Evolutionary conservation across 768 basidiomycete genomes (phyloP).

Genomic region (Tylopilus balloui): DNA sequence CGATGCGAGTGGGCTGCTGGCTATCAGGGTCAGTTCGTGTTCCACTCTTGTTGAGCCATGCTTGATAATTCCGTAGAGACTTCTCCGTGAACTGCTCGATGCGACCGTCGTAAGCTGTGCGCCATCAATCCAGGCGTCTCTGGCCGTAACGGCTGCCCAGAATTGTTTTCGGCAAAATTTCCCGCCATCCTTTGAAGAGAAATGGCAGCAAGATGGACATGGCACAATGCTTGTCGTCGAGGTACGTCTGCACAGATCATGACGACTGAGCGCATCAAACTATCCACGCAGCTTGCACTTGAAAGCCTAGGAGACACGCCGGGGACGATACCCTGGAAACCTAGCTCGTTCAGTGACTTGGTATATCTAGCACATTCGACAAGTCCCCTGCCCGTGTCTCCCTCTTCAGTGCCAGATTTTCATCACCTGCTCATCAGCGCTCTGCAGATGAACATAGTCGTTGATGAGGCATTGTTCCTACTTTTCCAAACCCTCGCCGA

Average conservation of each 20-base stretch:
- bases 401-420: constrained; percentile 23
- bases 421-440: constrained; percentile 44
- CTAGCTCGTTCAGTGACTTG: constrained; percentile 27
- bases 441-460: constrained; percentile 47
- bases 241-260: constrained; percentile 31
- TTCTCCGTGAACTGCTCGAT: constrained; percentile 34
- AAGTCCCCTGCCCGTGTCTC: constrained; percentile 12
- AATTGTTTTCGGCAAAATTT: constrained; percentile 43
- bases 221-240: constrained; percentile 33
- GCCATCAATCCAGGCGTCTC: constrained; percentile 37
- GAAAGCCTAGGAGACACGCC: constrained; percentile 25
- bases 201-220: constrained; percentile 41
- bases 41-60: not conserved
- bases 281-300: constrained; percentile 29
- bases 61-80: constrained; percentile 20
- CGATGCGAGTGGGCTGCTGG: not conserved
- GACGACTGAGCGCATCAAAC: not conserved
- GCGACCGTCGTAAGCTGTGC: constrained; percentile 34
- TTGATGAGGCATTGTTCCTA: constrained; percentile 60
- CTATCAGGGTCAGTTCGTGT: constrained; percentile 20
- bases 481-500: constrained; percentile 36
- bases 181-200: constrained; percentile 24
- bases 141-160: constrained; percentile 47
- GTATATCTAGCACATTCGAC: constrained; percentile 24
- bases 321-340: constrained; percentile 6